Percentiles rank a stretch among this genome's conserved stretches.
Evolutionary conservation across 192 early-diverging fungal genomes (phyloP).

Genomic region (Entomortierella parvispora): DNA sequence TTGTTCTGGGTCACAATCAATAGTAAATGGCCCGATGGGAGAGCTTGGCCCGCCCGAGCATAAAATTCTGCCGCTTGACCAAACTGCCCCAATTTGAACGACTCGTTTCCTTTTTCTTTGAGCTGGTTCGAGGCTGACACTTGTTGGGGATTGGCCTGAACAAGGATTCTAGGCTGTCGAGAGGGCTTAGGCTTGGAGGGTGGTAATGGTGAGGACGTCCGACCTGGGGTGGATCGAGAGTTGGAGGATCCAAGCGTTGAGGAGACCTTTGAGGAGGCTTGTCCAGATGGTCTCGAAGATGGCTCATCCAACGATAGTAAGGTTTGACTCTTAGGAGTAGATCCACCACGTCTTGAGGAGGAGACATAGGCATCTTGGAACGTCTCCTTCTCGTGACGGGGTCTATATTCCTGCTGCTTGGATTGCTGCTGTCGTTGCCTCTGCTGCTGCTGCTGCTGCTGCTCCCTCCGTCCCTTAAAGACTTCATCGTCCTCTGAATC

Average conservation of each 20-base stretch:
- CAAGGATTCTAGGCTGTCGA: constrained; percentile 46
- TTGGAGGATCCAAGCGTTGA: constrained; percentile 5
- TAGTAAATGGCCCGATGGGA: constrained; percentile 72
- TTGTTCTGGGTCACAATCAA: constrained; percentile 83
- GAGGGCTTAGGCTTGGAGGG: constrained; percentile 27
- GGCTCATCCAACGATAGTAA: constrained; percentile 19
- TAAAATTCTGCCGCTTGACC: constrained; percentile 82
- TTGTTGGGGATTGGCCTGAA: constrained; percentile 54
- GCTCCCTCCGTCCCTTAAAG: constrained; percentile 22
- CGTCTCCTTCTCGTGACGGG: constrained; percentile 33
- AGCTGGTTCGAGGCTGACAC: constrained; percentile 49
- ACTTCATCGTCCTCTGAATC: constrained; percentile 47
- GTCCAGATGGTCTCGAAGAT: background rate
- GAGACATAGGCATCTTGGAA: constrained; percentile 53
- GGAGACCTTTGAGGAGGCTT: background rate
- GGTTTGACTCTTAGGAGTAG: constrained; percentile 1
- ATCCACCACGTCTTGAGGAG: constrained; percentile 40
- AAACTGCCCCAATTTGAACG: constrained; percentile 92
- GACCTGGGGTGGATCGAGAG: constrained; percentile 2
- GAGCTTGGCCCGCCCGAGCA: constrained; percentile 49
- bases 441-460: constrained; percentile 23
- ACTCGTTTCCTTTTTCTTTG: constrained; percentile 79
- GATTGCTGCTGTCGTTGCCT: constrained; percentile 9
- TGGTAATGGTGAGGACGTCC: constrained; percentile 35
- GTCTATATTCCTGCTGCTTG: constrained; percentile 11